phyloP scores from a whole-genome alignment of 176 grass and related monocot genomes.

The Oryza nivara region DNA sequence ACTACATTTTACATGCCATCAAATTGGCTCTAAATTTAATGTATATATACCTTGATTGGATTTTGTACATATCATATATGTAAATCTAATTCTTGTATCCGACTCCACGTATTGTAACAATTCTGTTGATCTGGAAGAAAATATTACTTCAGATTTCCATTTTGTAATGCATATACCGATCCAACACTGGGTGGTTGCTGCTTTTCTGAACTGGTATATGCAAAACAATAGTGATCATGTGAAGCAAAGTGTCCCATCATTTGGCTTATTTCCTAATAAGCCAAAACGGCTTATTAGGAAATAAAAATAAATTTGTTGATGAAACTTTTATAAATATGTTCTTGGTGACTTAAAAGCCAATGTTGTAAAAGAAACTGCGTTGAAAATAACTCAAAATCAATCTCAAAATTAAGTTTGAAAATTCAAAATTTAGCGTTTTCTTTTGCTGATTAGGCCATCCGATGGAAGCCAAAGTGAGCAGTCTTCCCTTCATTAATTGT shows the following conservation, averaged over 20 bases:
- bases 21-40: constrained; percentile 33
- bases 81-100: constrained; percentile 40
- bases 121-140: background rate
- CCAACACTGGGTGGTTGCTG: background rate
- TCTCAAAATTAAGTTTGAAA: no score
- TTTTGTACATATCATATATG: constrained; percentile 28
- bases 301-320: no score
- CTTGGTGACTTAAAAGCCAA: no score
- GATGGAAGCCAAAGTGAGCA: no score
- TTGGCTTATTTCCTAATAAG: no score
- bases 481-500: no score
- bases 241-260: background rate
- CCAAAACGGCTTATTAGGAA: no score
- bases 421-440: no score
- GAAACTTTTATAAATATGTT: no score
- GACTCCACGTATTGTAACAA: background rate
- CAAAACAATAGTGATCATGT: background rate
- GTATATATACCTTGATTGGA: constrained; percentile 45
- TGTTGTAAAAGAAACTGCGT: no score
- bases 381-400: no score
- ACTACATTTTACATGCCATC: constrained; percentile 27
- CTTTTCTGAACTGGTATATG: background rate
- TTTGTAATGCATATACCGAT: background rate
- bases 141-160: background rate
- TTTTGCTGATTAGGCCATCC: no score